Base-by-base conservation (phyloP, 208 protist genomes). In the Crithidia mellificae region DNA sequence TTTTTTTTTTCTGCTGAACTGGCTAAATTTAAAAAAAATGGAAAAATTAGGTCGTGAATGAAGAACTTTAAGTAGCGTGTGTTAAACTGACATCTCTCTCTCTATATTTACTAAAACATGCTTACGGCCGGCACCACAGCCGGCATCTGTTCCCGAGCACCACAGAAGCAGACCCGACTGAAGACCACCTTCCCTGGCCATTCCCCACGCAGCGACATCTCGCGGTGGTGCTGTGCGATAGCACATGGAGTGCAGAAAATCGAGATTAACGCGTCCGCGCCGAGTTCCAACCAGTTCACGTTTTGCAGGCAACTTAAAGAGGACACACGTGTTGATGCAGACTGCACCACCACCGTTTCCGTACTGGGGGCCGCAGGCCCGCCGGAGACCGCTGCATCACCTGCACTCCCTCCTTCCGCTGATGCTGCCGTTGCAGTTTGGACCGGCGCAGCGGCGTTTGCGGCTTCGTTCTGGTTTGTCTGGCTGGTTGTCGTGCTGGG, bases 181-280 rank as follows among this genome's bases (percentile, higher is more conserved):
- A 80, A 77, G 32, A 84, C 27, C 2, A 76, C 54, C 12, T 43
- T 41, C 7, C 80, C 80, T 0, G 71, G 70, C 71, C 80, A 82
- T 25, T 75, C 72, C 14, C 68, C 80, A 15, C 65, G 75, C 25
- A 54, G 41, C 9, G 63, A 53, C 54, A 85, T 73, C 65, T 85
- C 75, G 6, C 80, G 75, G 55, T 81, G 72, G 36, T 85, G 75
- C 72, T 85, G 80, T 34, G 66, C 65, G 2, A 78, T 47, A 15
- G 65, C 64, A 50, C 74, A 85, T 6, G 57, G 43, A 32, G 52
- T 53, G 52, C 80, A 85, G 41, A 64, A 65, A 22, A 65, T 24
- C 3, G 56, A 44, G 14, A 68, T 55, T 0, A 74, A 41, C 5
- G 71, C 27, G 36, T 80, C 72, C 41, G 65, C 8, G 3, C 67